Evolutionary conservation across 805 yeast genomes (phyloP).

Genomic region (Metschnikowia santaceciliae): DNA sequence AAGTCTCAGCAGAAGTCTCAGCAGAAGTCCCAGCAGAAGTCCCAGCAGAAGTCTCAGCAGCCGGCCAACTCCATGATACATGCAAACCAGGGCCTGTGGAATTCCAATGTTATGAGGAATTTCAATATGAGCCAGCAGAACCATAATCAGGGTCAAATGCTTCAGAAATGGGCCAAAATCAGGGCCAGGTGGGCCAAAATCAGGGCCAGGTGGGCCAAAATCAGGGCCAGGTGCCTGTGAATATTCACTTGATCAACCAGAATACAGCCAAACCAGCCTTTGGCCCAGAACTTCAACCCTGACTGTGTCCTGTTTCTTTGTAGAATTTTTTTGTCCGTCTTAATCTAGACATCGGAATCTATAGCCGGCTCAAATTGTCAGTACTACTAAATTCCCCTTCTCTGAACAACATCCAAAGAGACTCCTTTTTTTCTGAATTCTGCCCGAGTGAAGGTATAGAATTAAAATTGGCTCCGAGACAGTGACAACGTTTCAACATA

Average conservation of each 20-base stretch:
- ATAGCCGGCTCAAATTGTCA: too few species aligned
- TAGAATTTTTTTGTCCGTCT: too few species aligned
- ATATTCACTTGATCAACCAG: conserved; percentile 5
- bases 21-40: conserved; percentile 17
- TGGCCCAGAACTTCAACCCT: conserved; percentile 1
- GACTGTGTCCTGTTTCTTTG: background rate
- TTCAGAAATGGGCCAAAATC: too few species aligned
- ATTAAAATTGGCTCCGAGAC: too few species aligned
- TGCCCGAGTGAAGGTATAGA: too few species aligned
- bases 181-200: too few species aligned
- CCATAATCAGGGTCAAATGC: conserved; percentile 1
- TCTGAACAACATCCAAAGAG: too few species aligned
- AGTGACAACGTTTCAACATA: too few species aligned
- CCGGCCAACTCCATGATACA: conserved; percentile 12
- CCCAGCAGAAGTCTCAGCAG: background rate
- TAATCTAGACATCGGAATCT: too few species aligned
- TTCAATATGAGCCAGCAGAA: conserved; percentile 3
- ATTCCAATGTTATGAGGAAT: conserved; percentile 12
- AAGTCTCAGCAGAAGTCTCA: background rate
- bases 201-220: background rate
- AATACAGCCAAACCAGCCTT: background rate
- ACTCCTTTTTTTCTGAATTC: too few species aligned
- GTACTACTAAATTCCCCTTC: too few species aligned
- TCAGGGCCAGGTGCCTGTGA: background rate
- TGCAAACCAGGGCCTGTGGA: conserved; percentile 9